Evolutionary conservation across 139 green algal genomes (phyloP), one percentile per base, ranked within the genome.

Genomic region (Ulvella scutata): DNA sequence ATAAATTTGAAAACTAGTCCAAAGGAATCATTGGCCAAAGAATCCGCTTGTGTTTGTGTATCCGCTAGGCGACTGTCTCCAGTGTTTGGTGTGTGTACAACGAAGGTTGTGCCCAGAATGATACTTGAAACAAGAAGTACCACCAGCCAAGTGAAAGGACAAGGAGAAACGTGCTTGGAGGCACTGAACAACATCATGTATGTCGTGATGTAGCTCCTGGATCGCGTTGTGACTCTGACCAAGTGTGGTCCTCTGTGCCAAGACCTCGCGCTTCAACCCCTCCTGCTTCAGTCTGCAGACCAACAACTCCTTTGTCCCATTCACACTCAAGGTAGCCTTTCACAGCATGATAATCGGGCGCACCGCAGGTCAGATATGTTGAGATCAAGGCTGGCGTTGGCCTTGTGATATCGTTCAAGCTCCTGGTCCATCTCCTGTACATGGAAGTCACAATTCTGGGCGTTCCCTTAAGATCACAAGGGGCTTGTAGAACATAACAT

Each of bases 351-450:
- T n/a, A n/a, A n/a, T n/a, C n/a, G n/a, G n/a, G n/a, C n/a, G n/a
- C n/a, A n/a, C n/a, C n/a, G n/a, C 62, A 90, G 78, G 78, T 92
- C 91, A 43, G 72, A 75, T 60, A 96, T 89, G 38, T 79, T 85
- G 10, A 93, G 85, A 78, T 96, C 89, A 44, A 94, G 81, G 21
- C 74, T 78, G n/a, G 83, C 79, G 77, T 92, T 94, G 79, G 84
- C 90, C 83, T 90, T 92, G 84, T 94, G 87, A 81, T 92, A 94
- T 20, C 87, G 72, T 85, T 94, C 89, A 75, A 96, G 81, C 86
- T 96, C 90, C 13, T 81, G 78, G 44, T 96, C 90, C 90, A 96
- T 96, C 76, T 91, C 86, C 81, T 84, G 74, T n/a, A n/a, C n/a
- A n/a, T n/a, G n/a, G n/a, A n/a, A n/a, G n/a, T n/a, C n/a, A n/a